These are phyloP conservation scores for Vigna nakashimae DNA, from an alignment of 306 rosid genomes.

Conservation along the genomic window DNA sequence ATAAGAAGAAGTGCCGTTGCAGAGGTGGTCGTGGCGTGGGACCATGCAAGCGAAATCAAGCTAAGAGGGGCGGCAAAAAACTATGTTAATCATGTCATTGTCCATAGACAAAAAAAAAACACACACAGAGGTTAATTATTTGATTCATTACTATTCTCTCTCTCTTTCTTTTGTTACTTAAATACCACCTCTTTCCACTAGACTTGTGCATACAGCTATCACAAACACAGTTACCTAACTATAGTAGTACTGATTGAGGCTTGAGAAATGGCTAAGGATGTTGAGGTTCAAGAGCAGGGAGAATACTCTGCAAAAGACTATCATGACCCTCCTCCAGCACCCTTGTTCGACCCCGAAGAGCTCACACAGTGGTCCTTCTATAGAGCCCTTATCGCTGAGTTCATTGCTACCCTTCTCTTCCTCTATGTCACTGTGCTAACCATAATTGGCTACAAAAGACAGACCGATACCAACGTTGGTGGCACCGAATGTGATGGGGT, in stretches of 20 bases:
- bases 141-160: not conserved
- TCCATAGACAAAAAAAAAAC: conserved; percentile 26
- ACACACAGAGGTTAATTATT: conserved; percentile 32
- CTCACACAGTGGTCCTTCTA: conserved; percentile 80
- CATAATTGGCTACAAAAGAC: conserved; percentile 74
- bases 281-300: conserved; percentile 69
- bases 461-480: not conserved
- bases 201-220: not conserved
- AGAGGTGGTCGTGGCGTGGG: conserved; percentile 48
- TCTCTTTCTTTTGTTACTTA: conserved; percentile 51
- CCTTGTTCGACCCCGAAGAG: conserved; percentile 75
- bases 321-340: conserved; percentile 90
- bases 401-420: conserved; percentile 89
- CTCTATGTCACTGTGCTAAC: conserved; percentile 85
- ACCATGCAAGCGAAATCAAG: conserved; percentile 77
- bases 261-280: conserved; percentile 61
- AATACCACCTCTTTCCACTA: conserved; percentile 52
- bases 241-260: not conserved
- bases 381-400: conserved; percentile 88
- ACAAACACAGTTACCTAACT: not conserved
- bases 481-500: conserved; percentile 69
- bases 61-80: conserved; percentile 71
- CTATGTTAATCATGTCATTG: conserved; percentile 48
- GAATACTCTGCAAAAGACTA: conserved; percentile 82
- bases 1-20: conserved; percentile 56